Base-by-base conservation (phyloP, 2,329 filamentous ascomycete species). In the Stemphylium vesicarium region DNA sequence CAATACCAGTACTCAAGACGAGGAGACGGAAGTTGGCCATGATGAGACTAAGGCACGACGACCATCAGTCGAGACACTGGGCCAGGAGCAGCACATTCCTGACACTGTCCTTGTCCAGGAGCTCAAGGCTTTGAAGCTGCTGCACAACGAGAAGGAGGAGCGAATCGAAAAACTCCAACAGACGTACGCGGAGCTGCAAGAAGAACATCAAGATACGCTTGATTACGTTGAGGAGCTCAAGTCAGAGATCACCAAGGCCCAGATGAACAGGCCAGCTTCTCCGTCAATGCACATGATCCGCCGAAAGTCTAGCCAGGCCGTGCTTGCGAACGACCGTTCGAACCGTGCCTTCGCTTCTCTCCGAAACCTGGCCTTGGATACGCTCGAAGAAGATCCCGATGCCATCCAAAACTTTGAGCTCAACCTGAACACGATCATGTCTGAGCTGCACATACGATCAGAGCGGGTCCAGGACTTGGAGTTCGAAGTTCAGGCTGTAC, bases 391-490 rank as follows among this genome's bases (percentile, higher is more conserved):
- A 12, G 83, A 90, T 51, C 90, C 92, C 0, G 94, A 97, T 64
- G 85, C 88, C 1, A 90, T 96, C 84, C 92, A 96, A 67, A 94
- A 87, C 71, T 98, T 98, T 68, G 95, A 98, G 73, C 80, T 95
- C 42, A 96, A 96, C 71, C 80, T 99, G 37, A 95, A 95, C 69
- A 85, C 91, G 2, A 92, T 94, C 53, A 94, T 97, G 88, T 91
- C 95, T 66, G 95, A 99, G 73, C 82, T 99, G 31, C 90, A 96
- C 62, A 83, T 83, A 9, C 87, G 93, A 37, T 93, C 93, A 35
- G 93, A 98, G 74, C 88, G 93, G 24, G 93, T 97, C 48, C 91
- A 96, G 70, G 88, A 93, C 66, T 82, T 99, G 12, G 95, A 99
- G 75, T 87, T 87, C 5, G 94, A 96, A 64, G 85, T 97, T 52